phyloP scores from a whole-genome alignment of 2,329 filamentous ascomycete species.

The Cryphonectria nitschkei region DNA sequence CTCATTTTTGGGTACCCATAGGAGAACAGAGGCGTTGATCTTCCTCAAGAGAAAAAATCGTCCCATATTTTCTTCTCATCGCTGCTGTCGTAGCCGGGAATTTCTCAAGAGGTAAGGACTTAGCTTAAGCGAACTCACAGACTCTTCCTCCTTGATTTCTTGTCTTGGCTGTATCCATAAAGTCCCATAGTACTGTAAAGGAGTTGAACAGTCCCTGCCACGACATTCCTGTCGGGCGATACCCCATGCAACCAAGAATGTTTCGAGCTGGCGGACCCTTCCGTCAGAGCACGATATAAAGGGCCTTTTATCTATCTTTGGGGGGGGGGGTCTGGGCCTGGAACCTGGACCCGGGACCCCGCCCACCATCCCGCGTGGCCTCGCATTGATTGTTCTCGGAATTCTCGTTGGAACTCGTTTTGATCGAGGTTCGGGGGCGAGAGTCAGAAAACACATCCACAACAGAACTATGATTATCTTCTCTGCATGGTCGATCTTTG shows the following conservation, averaged over 20 bases:
- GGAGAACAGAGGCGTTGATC: too few relatives aligned
- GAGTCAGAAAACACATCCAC: neutral
- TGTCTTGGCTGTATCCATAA: neutral
- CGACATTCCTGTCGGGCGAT: neutral
- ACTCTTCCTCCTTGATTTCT: too few relatives aligned
- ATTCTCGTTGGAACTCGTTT: neutral
- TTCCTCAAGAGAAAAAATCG: too few relatives aligned
- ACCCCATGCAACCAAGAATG: constrained; percentile 23
- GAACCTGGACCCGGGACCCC: constrained; percentile 9
- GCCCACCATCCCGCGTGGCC: constrained; percentile 6
- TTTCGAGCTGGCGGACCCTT: constrained; percentile 27
- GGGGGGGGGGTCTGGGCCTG: neutral
- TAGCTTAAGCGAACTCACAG: too few relatives aligned
- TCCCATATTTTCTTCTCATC: too few relatives aligned
- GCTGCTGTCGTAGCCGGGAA: too few relatives aligned
- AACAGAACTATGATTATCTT: neutral
- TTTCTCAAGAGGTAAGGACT: too few relatives aligned
- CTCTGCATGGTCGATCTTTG: neutral
- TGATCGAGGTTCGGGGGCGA: neutral
- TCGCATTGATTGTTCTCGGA: neutral
- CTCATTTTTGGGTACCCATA: neutral
- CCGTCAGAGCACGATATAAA: constrained; percentile 17
- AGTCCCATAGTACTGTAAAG: neutral
- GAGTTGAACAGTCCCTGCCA: neutral
- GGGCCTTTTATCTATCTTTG: neutral